Evolutionary conservation across 75 land plant genomes (phyloP).

Genomic region (Selaginella moellendorffii): DNA sequence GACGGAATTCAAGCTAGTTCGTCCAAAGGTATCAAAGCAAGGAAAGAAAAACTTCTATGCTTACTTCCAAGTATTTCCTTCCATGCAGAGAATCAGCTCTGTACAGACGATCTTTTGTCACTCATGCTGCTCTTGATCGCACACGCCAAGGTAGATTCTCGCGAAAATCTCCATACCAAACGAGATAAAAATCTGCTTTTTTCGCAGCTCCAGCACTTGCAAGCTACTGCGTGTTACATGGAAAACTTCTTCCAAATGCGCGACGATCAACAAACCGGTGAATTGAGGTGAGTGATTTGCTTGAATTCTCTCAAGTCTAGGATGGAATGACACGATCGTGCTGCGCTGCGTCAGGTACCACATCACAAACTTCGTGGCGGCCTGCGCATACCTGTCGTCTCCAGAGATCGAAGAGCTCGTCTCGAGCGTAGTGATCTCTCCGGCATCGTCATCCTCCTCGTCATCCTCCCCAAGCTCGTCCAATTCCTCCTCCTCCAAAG

Average conservation of each 20-base stretch:
- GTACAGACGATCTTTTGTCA: constrained; percentile 35
- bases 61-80: too few relatives aligned
- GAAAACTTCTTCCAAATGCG: constrained; percentile 24
- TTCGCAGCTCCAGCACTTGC: constrained; percentile 23
- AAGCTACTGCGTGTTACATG: constrained; percentile 35
- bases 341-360: too few relatives aligned
- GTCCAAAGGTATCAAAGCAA: neutral
- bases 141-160: constrained; percentile 15
- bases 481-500: neutral
- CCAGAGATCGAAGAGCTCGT: constrained; percentile 21
- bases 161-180: neutral
- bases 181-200: neutral
- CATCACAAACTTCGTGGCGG: constrained; percentile 31
- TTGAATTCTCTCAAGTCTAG: neutral
- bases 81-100: constrained; percentile 13
- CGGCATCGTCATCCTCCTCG: neutral
- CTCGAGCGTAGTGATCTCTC: neutral
- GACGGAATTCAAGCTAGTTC: constrained; percentile 17
- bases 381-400: constrained; percentile 29
- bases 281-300: constrained; percentile 20
- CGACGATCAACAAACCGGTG: constrained; percentile 21
- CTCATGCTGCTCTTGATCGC: constrained; percentile 36
- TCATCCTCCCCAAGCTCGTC: neutral
- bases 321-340: too few relatives aligned
- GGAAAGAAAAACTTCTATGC: neutral